Base-by-base conservation (phyloP, 2,329 filamentous ascomycete species). In the Trichoderma polysporum region DNA sequence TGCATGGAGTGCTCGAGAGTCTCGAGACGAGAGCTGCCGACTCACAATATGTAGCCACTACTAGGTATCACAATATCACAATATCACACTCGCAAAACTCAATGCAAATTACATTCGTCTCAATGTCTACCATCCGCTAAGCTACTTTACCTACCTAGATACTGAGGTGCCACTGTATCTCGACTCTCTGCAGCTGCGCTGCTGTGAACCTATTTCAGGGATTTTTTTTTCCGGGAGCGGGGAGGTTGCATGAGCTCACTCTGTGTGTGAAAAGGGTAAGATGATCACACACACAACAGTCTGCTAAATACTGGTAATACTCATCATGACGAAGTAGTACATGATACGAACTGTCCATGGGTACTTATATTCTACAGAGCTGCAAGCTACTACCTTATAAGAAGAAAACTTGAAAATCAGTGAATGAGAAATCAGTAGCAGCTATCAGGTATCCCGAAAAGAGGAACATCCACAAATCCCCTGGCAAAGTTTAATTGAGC, bases 231-330 rank as follows among this genome's bases (percentile, higher is more conserved):
- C 31, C 31, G 58, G 45, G 22, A 41, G 54, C 33, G 45, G 59
- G 59, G 59, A 39, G 45, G 59, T 27, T 62, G 59, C 45, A 62
- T 61, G 58, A 39, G 45, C 45, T 62, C 47, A 27, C 50, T 31
- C 50, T 31, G 27, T 53, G 27, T 31, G 15, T n/a, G 33, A 50
- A 22, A 63, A 52, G 49, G 37, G 60, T 47, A 29, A 50, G 60
- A 45, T 33, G 47, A 53, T 62, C 59, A 54, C 59, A 52, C 41
- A 41, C 39, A n/a, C 37, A 22, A 13, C 25, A 33, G 25, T 63
- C 47, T 63, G 49, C 60, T 13, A 54, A 63, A 13, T 25, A 41
- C 45, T 50, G 45, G 31, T 27, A 52, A 10, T 9, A 22, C 41
- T 50, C 41, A 39, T 50, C 45, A 61, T 37, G n/a, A n/a, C n/a